Evolutionary conservation across 352 stramenopile genomes (phyloP).

Genomic region (Aphanomyces cochlioides): DNA sequence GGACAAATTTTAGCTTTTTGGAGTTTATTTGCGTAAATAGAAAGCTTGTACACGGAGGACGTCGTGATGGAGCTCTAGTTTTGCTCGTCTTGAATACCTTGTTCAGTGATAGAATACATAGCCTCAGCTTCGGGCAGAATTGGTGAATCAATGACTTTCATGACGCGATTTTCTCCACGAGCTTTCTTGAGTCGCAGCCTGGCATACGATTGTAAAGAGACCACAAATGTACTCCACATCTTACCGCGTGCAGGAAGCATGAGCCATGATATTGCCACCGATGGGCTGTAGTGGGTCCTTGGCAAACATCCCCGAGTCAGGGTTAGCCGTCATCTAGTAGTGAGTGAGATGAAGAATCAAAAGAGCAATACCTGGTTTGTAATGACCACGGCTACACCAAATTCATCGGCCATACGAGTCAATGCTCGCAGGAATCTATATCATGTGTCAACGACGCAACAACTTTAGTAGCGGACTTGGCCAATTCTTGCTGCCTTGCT

Average conservation of each 20-base stretch:
- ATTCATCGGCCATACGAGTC: slow-evolving; percentile 97
- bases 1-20: too few relatives aligned
- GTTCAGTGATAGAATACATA: slow-evolving; percentile 96
- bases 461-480: slow-evolving; percentile 47
- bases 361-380: slow-evolving; percentile 73
- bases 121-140: slow-evolving; percentile 97
- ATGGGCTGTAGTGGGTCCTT: slow-evolving; percentile 89
- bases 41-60: too few relatives aligned
- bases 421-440: slow-evolving; percentile 95
- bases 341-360: slow-evolving; percentile 3
- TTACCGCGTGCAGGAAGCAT: slow-evolving; percentile 77
- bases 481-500: slow-evolving; percentile 87
- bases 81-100: slow-evolving; percentile 91
- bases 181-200: slow-evolving; percentile 94
- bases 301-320: slow-evolving; percentile 87
- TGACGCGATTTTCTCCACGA: slow-evolving; percentile 97
- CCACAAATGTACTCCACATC: background rate
- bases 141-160: slow-evolving; percentile 96
- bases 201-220: background rate
- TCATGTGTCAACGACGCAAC: slow-evolving; percentile 44
- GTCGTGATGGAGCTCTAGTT: slow-evolving; percentile 44
- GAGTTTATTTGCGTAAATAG: too few relatives aligned
- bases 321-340: slow-evolving; percentile 81
- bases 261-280: slow-evolving; percentile 87
- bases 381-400: slow-evolving; percentile 95